Percentiles rank a stretch among this genome's conserved stretches.
Conservation (phyloP, 352 stramenopile species). For the Stramenopiles sp. region DNA sequence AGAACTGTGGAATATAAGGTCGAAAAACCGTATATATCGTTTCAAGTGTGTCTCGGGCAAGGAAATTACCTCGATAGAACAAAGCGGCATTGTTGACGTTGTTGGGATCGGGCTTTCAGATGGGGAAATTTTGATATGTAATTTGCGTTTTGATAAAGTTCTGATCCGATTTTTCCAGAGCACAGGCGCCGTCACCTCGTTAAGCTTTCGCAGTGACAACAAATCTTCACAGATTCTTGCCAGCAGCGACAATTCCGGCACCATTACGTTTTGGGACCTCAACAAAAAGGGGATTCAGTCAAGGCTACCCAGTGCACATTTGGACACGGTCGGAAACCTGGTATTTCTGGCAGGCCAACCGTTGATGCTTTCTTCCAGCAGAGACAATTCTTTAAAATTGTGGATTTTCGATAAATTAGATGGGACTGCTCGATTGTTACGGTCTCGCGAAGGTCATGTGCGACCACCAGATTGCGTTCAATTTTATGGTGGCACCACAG, state of each 20-base stretch:
- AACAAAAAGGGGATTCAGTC: constrained; percentile 57
- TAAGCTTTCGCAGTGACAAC: constrained; percentile 62
- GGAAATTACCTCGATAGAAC: constrained; percentile 44
- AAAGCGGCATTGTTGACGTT: constrained; percentile 64
- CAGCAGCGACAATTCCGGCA: constrained; percentile 40
- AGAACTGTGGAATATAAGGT: constrained; percentile 69
- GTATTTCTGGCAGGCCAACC: constrained; percentile 62
- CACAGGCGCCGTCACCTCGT: constrained; percentile 42
- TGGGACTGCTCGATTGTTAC: constrained; percentile 52
- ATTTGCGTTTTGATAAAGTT: constrained; percentile 52
- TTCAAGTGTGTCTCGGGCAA: constrained; percentile 46
- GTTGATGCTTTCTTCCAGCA: constrained; percentile 51
- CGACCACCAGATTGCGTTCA: constrained; percentile 54
- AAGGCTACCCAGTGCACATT: constrained; percentile 45
- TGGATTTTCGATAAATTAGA: constrained; percentile 78
- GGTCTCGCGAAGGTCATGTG: constrained; percentile 55
- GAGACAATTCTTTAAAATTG: constrained; percentile 70
- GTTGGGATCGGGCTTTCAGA: constrained; percentile 46
- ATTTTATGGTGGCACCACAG: constrained; percentile 68
- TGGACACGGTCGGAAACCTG: constrained; percentile 43
- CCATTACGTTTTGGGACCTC: constrained; percentile 71
- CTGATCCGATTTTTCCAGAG: constrained; percentile 52
- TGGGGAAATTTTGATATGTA: constrained; percentile 54
- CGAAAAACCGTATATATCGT: constrained; percentile 58
- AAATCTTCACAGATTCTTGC: constrained; percentile 14